Evolutionary conservation across 148 eudicot species (phyloP), one percentile per base, ranked within the genome.

Genomic region (Vaccinium vitisidaea): DNA sequence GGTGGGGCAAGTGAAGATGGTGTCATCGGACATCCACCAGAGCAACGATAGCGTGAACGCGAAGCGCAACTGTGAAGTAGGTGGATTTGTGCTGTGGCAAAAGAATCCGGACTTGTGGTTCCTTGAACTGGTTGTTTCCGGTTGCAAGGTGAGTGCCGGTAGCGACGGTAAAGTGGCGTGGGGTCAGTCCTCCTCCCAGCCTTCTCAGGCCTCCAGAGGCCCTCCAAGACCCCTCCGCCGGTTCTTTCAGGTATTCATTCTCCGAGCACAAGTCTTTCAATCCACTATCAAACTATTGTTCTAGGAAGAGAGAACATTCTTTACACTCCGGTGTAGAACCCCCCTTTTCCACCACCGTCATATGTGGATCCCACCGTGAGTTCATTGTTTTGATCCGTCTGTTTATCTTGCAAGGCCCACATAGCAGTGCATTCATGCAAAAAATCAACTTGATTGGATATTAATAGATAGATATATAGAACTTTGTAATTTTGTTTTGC

Each of bases 61-160:
- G 1, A 84, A 46, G 27, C 77, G 61, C 11, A 82, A 8, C 8
- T 46, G 85, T 8, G 94, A 93, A 75, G 85, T 86, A 0, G 95
- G 95, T 0, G 93, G 92, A 1, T 93, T 90, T 65, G 94, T 93
- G 30, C 25, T 92, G 16, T 93, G 94, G 94, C 93, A 90, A 70
- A 93, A 87, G 90, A 90, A 92, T 83, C 94, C 95, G 11, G 90
- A 92, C 76, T 49, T 92, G n/a, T 93, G 94, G 95, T 89, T 83
- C 83, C 86, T 93, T 1, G 95, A 93, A 69, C 86, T 93, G 49
- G 90, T 93, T 21, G 92, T 93, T 71, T 89, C 94, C 10, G 91
- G 93, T 59, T 86, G 88, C 84, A 92, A 92, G 83, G 84, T 93
- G 27, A 90, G 91, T 15, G 89, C 94, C 9, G 95, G 95, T 1